Base-by-base conservation (phyloP, 2,329 filamentous ascomycete species). In the Alternaria longipes region DNA sequence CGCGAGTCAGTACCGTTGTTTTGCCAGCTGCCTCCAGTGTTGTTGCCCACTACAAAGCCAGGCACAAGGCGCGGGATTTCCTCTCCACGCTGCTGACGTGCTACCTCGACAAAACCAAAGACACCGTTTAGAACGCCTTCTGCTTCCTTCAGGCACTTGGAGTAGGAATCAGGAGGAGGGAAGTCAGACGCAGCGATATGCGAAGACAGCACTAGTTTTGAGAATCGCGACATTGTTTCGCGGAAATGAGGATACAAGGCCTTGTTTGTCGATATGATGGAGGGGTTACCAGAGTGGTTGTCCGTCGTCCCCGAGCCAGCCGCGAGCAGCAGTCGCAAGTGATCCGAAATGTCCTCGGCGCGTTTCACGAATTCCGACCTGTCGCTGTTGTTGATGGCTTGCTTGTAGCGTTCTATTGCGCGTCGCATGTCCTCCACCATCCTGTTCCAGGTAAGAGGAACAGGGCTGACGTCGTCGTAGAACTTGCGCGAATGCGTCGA, bases 141-240 rank as follows among this genome's bases (percentile, higher is more conserved):
- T n/a, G 95, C 95, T 81, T 99, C 95, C 76, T 96, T 93, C 67
- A 98, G 81, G 74, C 95, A 99, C 78, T 99, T 99, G 56, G 95
- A 90, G 63, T 94, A 91, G 0, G 94, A 96, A 79, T 99, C 95
- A 16, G 92, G 90, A 56, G 94, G 93, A 8, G 94, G 94, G 88
- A 93, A 98, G 81, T 99, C 95, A 34, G 94, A 92, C 6, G 94
- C 93, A 40, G 95, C 95, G 76, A 99, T 97, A 76, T 99, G 95
- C 14, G 95, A 98, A 3, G 95, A 99, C 50, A 99, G 90, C 45
- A 99, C 95, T 9, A 99, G 85, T 79, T 99, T 99, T n/a, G 95
- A 98, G 78, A 99, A 99, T 72, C 97, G 94, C 45, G 95, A 98
- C 95, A 99, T 99, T 90, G 98, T 98, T 76, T 98, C 95, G 55